Conservation (phyloP, 2,329 filamentous ascomycete species). For the Clarireedia sp. region DNA sequence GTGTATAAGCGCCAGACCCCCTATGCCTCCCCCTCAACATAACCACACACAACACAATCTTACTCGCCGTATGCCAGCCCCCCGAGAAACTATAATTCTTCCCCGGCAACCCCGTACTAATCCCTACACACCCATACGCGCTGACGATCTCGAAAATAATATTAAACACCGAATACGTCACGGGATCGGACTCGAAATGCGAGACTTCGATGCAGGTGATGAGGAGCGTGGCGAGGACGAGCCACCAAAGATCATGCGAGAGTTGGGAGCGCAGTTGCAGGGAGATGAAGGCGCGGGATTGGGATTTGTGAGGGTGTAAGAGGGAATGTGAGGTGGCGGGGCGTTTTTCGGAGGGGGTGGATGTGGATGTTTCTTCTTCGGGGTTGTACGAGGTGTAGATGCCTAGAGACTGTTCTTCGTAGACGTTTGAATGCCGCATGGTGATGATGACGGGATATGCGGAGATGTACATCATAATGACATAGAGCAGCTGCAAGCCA, state of each 20-base stretch:
- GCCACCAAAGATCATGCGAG: constrained; percentile 60
- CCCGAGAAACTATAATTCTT: constrained; percentile 48
- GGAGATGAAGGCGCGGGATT: constrained; percentile 17
- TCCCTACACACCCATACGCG: constrained; percentile 54
- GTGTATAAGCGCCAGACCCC: no score
- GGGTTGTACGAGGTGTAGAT: constrained; percentile 35
- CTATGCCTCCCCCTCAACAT: constrained; percentile 50
- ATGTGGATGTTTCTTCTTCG: neutral
- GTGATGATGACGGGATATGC: constrained; percentile 56
- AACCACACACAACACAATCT: constrained; percentile 49
- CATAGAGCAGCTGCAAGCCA: constrained; percentile 39
- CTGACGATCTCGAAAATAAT: constrained; percentile 50
- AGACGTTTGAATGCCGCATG: constrained; percentile 62
- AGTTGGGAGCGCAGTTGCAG: constrained; percentile 55
- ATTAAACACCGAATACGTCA: constrained; percentile 50
- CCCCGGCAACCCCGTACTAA: constrained; percentile 47
- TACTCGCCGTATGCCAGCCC: constrained; percentile 46
- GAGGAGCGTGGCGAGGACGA: constrained; percentile 51
- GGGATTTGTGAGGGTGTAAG: no score
- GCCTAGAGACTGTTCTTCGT: constrained; percentile 60
- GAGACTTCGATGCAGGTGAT: constrained; percentile 53
- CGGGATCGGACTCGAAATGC: constrained; percentile 44
- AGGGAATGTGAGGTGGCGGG: neutral
- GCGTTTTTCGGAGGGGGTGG: neutral
- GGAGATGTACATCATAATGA: constrained; percentile 61